Percentiles rank a stretch among this genome's conserved stretches.
Conservation (phyloP, 2,329 filamentous ascomycete species). For the Seiridium cupressi region DNA sequence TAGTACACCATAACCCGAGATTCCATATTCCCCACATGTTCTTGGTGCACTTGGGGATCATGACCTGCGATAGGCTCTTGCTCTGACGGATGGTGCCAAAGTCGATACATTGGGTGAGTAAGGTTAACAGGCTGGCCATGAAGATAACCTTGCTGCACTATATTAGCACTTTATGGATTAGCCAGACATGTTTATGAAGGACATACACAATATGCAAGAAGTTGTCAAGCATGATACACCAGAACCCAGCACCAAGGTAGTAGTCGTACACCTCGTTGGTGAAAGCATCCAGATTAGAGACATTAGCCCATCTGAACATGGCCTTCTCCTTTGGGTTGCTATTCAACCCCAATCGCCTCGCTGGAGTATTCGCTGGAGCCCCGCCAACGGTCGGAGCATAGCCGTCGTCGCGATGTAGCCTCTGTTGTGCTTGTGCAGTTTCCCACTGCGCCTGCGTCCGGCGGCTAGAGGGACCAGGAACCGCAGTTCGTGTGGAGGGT, state of each 20-base stretch:
- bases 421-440: slow-evolving; percentile 48
- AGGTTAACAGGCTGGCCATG: slow-evolving; percentile 77
- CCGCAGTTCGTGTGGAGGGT: slow-evolving; percentile 18
- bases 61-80: slow-evolving; percentile 48
- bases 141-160: slow-evolving; percentile 70
- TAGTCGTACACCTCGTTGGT: slow-evolving; percentile 84
- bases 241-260: slow-evolving; percentile 78
- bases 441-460: slow-evolving; percentile 54
- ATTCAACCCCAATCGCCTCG: slow-evolving; percentile 19
- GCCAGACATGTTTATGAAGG: slow-evolving; percentile 7
- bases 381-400: slow-evolving; percentile 16
- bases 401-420: slow-evolving; percentile 40
- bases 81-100: slow-evolving; percentile 73
- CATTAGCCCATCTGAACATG: slow-evolving; percentile 91
- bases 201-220: slow-evolving; percentile 70
- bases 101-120: slow-evolving; percentile 82
- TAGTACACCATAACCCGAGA: slow-evolving; percentile 77
- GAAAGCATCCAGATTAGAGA: slow-evolving; percentile 85
- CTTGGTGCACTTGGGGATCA: slow-evolving; percentile 72
- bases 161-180: neutral
- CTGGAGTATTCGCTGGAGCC: slow-evolving; percentile 13
- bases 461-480: slow-evolving; percentile 41
- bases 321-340: slow-evolving; percentile 65
- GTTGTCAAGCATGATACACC: slow-evolving; percentile 76
- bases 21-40: slow-evolving; percentile 76